Percentiles rank a stretch among this genome's conserved stretches.
These are phyloP conservation scores for Dorcoceras hygrometricum DNA, from an alignment of 257 asterid species.

Conservation along the genomic window DNA sequence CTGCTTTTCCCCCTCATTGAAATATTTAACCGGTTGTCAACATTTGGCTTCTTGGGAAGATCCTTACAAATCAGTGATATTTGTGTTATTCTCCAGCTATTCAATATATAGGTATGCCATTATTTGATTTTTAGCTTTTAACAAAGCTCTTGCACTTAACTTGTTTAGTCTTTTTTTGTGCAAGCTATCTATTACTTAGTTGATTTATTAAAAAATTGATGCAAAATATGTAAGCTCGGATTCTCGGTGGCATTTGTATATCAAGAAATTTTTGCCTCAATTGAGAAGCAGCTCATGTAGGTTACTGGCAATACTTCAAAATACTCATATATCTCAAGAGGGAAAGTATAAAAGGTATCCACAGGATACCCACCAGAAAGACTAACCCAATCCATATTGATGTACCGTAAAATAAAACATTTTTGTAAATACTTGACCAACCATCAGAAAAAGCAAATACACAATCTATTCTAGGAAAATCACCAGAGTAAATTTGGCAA, in stretches of 20 bases:
- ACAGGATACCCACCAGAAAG: too few species aligned
- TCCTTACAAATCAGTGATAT: conserved; percentile 61
- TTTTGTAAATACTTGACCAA: too few species aligned
- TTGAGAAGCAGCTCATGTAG: background rate
- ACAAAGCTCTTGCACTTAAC: background rate
- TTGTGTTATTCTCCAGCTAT: conserved; percentile 59
- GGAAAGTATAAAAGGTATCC: background rate
- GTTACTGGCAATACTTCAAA: conserved; percentile 10
- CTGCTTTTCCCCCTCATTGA: conserved; percentile 64
- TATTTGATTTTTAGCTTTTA: conserved; percentile 10
- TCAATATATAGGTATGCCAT: conserved; percentile 50
- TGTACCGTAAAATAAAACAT: too few species aligned
- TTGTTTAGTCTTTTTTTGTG: background rate
- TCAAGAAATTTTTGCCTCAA: background rate
- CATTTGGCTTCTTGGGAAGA: conserved; percentile 73
- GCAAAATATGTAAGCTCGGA: background rate
- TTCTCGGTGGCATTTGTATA: conserved; percentile 6
- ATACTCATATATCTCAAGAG: background rate
- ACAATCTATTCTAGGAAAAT: background rate
- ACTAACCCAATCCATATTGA: too few species aligned
- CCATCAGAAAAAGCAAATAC: too few species aligned
- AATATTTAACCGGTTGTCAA: conserved; percentile 41
- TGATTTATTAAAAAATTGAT: background rate
- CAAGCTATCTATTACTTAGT: conserved; percentile 9
- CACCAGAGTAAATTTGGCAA: background rate